phyloP scores from a whole-genome alignment of 495 filamentous ascomycete species.

The Echria macrotheca region DNA sequence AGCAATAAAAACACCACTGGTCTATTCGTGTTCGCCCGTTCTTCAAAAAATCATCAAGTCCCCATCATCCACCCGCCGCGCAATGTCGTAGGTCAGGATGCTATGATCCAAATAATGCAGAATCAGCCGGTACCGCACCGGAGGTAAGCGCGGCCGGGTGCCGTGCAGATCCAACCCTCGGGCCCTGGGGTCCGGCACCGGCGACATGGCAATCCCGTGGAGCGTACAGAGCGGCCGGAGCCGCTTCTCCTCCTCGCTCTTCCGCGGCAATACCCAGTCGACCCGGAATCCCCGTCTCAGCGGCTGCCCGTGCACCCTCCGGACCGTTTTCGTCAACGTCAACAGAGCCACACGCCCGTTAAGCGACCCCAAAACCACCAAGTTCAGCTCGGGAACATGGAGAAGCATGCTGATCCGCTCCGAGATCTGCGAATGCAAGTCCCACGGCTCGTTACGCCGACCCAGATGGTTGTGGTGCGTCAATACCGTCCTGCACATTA shows the following conservation, averaged over 20 bases:
- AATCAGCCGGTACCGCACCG: conserved; percentile 59
- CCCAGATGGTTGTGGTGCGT: conserved; percentile 45
- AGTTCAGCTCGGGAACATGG: conserved; percentile 70
- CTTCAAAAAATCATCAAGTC: conserved; percentile 24
- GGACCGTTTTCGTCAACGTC: conserved; percentile 57
- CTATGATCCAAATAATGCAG: conserved; percentile 71
- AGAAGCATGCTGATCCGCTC: conserved; percentile 73
- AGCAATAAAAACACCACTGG: too few species aligned
- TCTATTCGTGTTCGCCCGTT: too few species aligned
- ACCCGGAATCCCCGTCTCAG: conserved; percentile 36
- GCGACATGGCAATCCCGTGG: conserved; percentile 38
- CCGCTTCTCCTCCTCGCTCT: conserved; percentile 29
- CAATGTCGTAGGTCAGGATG: conserved; percentile 76
- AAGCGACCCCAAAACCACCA: conserved; percentile 68
- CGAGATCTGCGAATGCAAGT: conserved; percentile 35
- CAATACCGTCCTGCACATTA: conserved; percentile 42
- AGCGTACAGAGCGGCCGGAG: conserved; percentile 36
- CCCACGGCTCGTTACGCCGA: conserved; percentile 26
- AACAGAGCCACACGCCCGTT: conserved; percentile 71
- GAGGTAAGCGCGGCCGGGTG: conserved; percentile 25
- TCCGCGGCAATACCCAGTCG: conserved; percentile 39
- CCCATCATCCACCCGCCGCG: conserved; percentile 11
- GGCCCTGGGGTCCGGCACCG: conserved; percentile 47
- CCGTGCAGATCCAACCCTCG: conserved; percentile 25
- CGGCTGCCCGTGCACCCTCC: conserved; percentile 18